Percentiles rank a stretch among this genome's conserved stretches.
These are phyloP conservation scores for Erodium trifolium DNA, from an alignment of 441 rosid genomes.

Conservation along the genomic window DNA sequence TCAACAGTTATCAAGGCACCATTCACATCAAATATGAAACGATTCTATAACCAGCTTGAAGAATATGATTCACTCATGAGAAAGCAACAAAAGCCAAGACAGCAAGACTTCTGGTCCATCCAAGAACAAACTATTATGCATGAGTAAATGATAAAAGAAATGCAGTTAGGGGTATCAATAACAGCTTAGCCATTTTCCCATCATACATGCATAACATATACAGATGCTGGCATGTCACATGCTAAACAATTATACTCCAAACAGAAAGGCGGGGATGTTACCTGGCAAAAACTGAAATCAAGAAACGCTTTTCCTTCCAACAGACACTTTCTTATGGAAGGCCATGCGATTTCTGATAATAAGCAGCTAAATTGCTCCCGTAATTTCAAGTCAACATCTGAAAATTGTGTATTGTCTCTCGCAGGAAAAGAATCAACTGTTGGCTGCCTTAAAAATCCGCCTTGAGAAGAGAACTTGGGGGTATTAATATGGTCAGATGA, in stretches of 20 bases:
- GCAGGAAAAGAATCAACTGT: slow-evolving; percentile 33
- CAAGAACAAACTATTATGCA: background rate
- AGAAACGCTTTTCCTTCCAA: slow-evolving; percentile 74
- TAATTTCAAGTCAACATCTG: slow-evolving; percentile 33
- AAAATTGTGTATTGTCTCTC: slow-evolving; percentile 25
- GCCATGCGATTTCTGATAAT: slow-evolving; percentile 70
- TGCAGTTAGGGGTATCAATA: background rate
- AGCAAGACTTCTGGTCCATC: background rate
- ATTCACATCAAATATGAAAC: background rate
- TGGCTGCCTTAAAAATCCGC: slow-evolving; percentile 85
- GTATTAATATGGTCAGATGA: slow-evolving; percentile 25
- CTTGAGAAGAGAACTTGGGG: slow-evolving; percentile 50
- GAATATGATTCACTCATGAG: background rate
- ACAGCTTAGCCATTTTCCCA: no score
- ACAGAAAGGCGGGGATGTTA: slow-evolving; percentile 21
- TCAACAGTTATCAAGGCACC: slow-evolving; percentile 1
- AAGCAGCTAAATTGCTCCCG: slow-evolving; percentile 42
- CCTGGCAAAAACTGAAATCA: slow-evolving; percentile 81
- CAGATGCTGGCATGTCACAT: background rate
- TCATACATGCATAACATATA: slow-evolving; percentile 2
- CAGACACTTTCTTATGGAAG: slow-evolving; percentile 61
- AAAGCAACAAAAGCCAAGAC: slow-evolving; percentile 4
- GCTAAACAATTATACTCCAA: background rate
- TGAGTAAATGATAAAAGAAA: background rate
- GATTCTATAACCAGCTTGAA: background rate